Evolutionary conservation across 2,329 filamentous ascomycete genomes (phyloP).

Genomic region (Xylariaceae sp.): DNA sequence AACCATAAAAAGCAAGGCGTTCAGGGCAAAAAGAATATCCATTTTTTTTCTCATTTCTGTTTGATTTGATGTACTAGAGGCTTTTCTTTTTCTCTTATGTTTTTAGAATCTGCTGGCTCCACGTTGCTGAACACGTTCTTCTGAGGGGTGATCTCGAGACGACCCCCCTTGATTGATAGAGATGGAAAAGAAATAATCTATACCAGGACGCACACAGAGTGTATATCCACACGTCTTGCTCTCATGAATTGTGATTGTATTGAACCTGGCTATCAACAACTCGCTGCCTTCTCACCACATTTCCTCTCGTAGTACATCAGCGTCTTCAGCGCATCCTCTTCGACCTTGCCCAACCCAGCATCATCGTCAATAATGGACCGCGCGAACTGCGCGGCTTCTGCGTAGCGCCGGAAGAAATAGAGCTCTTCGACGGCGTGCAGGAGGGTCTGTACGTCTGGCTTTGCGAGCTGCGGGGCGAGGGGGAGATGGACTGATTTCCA

Average conservation of each 20-base stretch:
- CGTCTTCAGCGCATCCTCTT: constrained; percentile 39
- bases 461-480: constrained; percentile 35
- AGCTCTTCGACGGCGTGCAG: constrained; percentile 54
- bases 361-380: constrained; percentile 31
- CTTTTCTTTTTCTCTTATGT: constrained; percentile 9
- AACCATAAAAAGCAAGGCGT: constrained; percentile 31
- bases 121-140: no score
- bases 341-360: constrained; percentile 32
- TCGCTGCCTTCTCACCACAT: constrained; percentile 34
- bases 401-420: constrained; percentile 48
- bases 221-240: neutral
- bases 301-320: constrained; percentile 40
- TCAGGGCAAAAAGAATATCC: constrained; percentile 29
- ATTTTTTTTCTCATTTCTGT: constrained; percentile 9
- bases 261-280: neutral
- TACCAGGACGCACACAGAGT: neutral
- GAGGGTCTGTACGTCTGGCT: constrained; percentile 46
- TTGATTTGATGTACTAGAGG: constrained; percentile 9
- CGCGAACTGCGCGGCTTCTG: constrained; percentile 41
- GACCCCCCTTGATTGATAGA: neutral
- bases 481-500: constrained; percentile 41
- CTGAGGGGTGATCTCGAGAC: no score
- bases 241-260: no score
- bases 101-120: constrained; percentile 4
- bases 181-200: neutral